A percentile compares a stretch with the other conserved stretches of the same genome.
These are phyloP conservation scores for Darksidea phi DNA, from an alignment of 495 filamentous ascomycete genomes.

Conservation along the genomic window DNA sequence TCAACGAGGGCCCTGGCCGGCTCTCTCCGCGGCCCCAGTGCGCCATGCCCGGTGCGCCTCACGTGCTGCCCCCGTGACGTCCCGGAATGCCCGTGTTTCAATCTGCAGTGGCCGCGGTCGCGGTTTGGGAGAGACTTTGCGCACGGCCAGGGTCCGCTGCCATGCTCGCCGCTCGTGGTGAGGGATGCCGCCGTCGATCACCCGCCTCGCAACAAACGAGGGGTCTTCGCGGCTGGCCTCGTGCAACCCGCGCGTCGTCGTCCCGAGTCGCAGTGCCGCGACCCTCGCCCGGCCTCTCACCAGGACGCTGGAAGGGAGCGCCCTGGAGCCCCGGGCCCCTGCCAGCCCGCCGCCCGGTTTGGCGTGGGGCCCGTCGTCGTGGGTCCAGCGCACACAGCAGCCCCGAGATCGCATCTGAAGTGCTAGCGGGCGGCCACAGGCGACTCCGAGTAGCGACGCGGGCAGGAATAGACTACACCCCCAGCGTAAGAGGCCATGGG, in stretches of 20 bases:
- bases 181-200: conserved; percentile 21
- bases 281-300: conserved; percentile 12
- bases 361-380: conserved; percentile 18
- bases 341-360: conserved; percentile 31
- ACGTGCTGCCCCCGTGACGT: no score
- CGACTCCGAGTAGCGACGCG: conserved; percentile 5
- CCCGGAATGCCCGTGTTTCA: no score
- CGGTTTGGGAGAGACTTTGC: conserved; percentile 17
- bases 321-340: conserved; percentile 10
- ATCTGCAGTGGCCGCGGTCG: conserved; percentile 1
- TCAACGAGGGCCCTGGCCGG: conserved; percentile 12
- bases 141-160: conserved; percentile 5
- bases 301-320: conserved; percentile 17
- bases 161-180: conserved; percentile 5
- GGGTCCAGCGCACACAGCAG: conserved; percentile 25
- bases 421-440: background rate
- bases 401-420: conserved; percentile 20
- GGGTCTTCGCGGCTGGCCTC: conserved; percentile 8
- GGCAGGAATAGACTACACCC: conserved; percentile 5
- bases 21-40: background rate
- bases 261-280: conserved; percentile 6
- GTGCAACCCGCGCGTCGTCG: conserved; percentile 13
- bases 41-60: background rate
- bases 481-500: conserved; percentile 6
- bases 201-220: conserved; percentile 15